These are phyloP conservation scores for Cryptosporidium ryanae DNA, from an alignment of 169 alveolate species.

Conservation along the genomic window DNA sequence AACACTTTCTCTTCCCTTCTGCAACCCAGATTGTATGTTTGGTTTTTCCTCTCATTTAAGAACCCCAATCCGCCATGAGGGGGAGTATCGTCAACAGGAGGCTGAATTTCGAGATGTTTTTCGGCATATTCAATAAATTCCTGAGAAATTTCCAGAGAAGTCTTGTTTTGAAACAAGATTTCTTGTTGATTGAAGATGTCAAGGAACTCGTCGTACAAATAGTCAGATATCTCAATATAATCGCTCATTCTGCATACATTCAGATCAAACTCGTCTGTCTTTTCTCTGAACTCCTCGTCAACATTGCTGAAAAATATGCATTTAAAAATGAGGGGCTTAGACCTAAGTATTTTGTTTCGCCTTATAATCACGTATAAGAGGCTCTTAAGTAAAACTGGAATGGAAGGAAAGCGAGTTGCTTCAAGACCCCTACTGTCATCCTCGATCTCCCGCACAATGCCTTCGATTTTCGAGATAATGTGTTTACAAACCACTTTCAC, in stretches of 20 bases:
- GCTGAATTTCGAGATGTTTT: conserved; percentile 12
- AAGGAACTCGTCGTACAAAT: not conserved
- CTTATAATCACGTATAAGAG: not conserved
- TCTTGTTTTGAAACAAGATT: conserved; percentile 2
- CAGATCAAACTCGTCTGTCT: not conserved
- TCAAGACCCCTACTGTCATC: not conserved
- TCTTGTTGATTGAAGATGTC: not conserved
- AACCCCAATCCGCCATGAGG: conserved; percentile 63
- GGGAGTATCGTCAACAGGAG: conserved; percentile 16
- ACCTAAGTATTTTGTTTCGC: not conserved
- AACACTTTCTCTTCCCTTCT: not conserved
- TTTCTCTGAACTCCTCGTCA: not conserved
- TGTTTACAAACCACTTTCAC: conserved; percentile 9
- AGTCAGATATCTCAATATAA: conserved; percentile 21
- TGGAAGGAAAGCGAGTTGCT: no score
- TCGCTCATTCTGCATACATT: conserved; percentile 5
- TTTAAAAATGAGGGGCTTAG: not conserved
- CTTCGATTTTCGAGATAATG: not conserved
- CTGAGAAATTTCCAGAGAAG: conserved; percentile 25
- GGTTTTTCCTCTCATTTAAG: conserved; percentile 1
- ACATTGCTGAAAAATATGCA: not conserved
- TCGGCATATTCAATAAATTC: conserved; percentile 17
- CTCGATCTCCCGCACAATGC: not conserved
- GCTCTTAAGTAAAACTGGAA: conserved; percentile 27
- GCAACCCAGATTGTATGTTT: not conserved